Evolutionary conservation across 805 yeast genomes (phyloP).

Genomic region (Saturnispora ahearnii): DNA sequence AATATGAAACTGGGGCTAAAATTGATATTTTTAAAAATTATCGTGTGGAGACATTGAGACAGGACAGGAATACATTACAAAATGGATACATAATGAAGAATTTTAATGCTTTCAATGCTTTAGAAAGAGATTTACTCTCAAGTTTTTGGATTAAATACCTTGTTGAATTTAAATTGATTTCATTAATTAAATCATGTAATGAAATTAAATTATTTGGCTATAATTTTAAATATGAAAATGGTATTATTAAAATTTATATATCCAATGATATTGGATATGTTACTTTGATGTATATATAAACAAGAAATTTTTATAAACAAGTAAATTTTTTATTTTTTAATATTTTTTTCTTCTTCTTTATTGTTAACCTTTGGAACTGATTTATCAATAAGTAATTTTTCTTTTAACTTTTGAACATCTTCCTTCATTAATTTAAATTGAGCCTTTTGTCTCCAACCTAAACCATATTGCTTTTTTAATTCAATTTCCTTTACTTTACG

Average conservation of each 20-base stretch:
- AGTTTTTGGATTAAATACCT: conserved; percentile 19
- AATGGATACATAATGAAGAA: conserved; percentile 13
- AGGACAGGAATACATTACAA: conserved; percentile 15
- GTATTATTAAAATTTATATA: conserved; percentile 17
- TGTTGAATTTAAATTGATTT: conserved; percentile 10
- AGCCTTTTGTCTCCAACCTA: conserved; percentile 51
- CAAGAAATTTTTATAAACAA: not conserved
- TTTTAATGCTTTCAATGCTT: conserved; percentile 16
- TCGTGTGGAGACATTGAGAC: conserved; percentile 17
- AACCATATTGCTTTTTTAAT: conserved; percentile 44
- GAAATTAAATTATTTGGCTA: conserved; percentile 20
- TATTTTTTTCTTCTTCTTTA: not conserved
- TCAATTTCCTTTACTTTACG: conserved; percentile 49
- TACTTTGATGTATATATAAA: conserved; percentile 15
- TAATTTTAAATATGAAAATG: conserved; percentile 17
- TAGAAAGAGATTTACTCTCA: conserved; percentile 15
- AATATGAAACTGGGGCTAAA: conserved; percentile 15
- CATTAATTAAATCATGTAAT: conserved; percentile 6
- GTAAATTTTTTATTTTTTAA: not conserved
- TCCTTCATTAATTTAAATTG: conserved; percentile 35
- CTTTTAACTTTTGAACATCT: conserved; percentile 29
- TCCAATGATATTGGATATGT: conserved; percentile 16
- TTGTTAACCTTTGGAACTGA: conserved; percentile 5
- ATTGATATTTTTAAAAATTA: conserved; percentile 16
- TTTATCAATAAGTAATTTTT: conserved; percentile 9